Base-by-base conservation (phyloP, 2,329 filamentous ascomycete genomes). In the Colletotrichum sp. region DNA sequence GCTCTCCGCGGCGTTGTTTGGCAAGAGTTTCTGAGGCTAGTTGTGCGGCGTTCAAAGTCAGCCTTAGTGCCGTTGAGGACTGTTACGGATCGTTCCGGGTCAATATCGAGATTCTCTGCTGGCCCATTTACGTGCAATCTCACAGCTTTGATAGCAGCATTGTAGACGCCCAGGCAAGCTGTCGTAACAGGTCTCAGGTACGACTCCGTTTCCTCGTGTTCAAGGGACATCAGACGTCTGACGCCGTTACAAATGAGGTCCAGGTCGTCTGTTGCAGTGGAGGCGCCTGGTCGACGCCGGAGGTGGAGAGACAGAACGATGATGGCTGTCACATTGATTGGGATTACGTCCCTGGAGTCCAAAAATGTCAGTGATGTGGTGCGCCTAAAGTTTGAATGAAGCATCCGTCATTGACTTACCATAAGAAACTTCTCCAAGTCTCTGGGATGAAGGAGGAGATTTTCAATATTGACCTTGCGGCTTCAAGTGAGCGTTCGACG, bases 41-140 rank as follows among this genome's bases (percentile, higher is more conserved):
- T 5, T 0, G 6, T 8, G 2, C n/a, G 44, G 44, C 55, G 1
- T 18, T 16, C 55, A 0, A 3, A 10, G 8, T 2, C 55, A 59
- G 24, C 16, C 1, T 28, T 1, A 59, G 8, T 10, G 39, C 18
- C 39, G 16, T 44, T n/a, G 18, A 44, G 0, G 0, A 1, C 7
- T 36, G 34, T 36, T 36, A 36, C 15, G 34, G 15, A 1, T 16
- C 34, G 1, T 36, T 36, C 34, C 1, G 34, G 15, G 15, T 36
- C 39, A 10, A 44, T 44, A 10, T 44, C 10, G 44, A 44, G 36
- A 44, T 18, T 44, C 36, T 44, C 36, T 44, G 36, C 36, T 44
- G 36, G 0, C 36, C 36, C 36, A 18, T 0, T 10, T 1, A 44
- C 5, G n/a, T 49, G 39, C 39, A 3, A n/a, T 1, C 39, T 24